phyloP scores from a whole-genome alignment of 805 yeast species.

The Lipomyces oligophaga region DNA sequence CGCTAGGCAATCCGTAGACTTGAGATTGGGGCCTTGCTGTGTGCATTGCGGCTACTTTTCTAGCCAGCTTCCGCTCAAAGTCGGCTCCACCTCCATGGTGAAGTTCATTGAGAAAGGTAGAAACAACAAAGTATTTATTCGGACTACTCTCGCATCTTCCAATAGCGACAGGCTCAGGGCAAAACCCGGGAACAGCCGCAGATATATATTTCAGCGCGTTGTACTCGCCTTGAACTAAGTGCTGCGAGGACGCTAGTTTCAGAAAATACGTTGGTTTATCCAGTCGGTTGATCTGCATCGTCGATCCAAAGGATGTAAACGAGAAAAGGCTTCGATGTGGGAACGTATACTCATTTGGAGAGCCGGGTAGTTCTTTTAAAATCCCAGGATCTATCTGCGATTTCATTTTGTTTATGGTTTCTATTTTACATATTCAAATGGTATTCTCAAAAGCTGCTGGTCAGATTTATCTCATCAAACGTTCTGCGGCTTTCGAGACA shows the following conservation, averaged over 20 bases:
- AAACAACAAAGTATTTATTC: constrained; percentile 7
- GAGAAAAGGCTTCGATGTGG: constrained; percentile 2
- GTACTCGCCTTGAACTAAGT: constrained; percentile 12
- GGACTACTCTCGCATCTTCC: constrained; percentile 6
- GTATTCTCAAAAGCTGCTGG: too few relatives aligned
- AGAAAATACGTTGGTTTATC: constrained; percentile 8
- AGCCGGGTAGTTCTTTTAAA: constrained; percentile 11
- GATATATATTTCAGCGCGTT: constrained; percentile 12
- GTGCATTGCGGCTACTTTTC: constrained; percentile 13
- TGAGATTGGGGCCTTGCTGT: not conserved
- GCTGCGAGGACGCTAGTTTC: constrained; percentile 3
- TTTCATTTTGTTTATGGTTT: too few relatives aligned
- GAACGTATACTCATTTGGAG: constrained; percentile 3
- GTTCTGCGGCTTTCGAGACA: too few relatives aligned
- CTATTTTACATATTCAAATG: too few relatives aligned
- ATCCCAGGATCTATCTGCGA: constrained; percentile 16
- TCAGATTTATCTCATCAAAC: too few relatives aligned
- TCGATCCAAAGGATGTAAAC: constrained; percentile 9
- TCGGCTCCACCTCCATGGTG: constrained; percentile 14
- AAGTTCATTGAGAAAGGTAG: constrained; percentile 6
- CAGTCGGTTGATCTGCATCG: constrained; percentile 5
- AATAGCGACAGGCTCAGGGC: constrained; percentile 10
- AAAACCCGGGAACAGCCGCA: constrained; percentile 9
- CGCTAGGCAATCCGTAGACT: constrained; percentile 19
- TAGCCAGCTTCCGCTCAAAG: constrained; percentile 14